Evolutionary conservation across 345 rosid genomes (phyloP), one percentile per base, ranked within the genome.

Genomic region (Murraya paniculata): DNA sequence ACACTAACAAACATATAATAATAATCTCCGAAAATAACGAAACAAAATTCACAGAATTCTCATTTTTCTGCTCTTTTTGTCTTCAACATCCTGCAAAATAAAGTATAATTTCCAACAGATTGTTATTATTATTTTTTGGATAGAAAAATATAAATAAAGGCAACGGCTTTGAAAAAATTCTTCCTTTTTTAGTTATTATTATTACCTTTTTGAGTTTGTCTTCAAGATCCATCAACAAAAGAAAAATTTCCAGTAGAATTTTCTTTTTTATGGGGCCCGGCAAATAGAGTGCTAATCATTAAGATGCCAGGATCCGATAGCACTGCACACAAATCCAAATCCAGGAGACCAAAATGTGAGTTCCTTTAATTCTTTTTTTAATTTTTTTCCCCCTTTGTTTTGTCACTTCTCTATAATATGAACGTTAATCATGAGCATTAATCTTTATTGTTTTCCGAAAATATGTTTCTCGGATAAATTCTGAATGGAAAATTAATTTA

Each of bases 271-370:
- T n/a, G n/a, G n/a, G 55, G 38, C 39, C 22, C 9, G 60, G 69
- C 64, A 28, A 21, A 62, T 28, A 74, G 60, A 6, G 58, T 62
- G 60, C 59, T 62, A 41, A 50, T 61, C 58, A 6, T 22, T 5
- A 74, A 62, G 55, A 61, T 74, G 77, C 14, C 45, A 25, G 57
- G 72, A 64, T 58, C 36, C 31, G 53, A 77, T 30, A 31, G 68
- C 70, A 57, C 60, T 27, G 56, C 24, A 61, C n/a, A 0, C 9
- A 57, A 3, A 36, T 1, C 39, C 38, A 82, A 39, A 22, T 78
- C 84, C 33, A 82, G 61, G 75, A 82, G n/a, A 82, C 85, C 85
- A 45, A 77, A 71, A 68, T 80, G 85, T 83, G 16, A 31, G 69
- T 38, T 58, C 56, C 35, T 60, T 65, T 57, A 11, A 30, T 39